phyloP scores from a whole-genome alignment of 2,329 filamentous ascomycete genomes.

The Curvularia lunata region DNA sequence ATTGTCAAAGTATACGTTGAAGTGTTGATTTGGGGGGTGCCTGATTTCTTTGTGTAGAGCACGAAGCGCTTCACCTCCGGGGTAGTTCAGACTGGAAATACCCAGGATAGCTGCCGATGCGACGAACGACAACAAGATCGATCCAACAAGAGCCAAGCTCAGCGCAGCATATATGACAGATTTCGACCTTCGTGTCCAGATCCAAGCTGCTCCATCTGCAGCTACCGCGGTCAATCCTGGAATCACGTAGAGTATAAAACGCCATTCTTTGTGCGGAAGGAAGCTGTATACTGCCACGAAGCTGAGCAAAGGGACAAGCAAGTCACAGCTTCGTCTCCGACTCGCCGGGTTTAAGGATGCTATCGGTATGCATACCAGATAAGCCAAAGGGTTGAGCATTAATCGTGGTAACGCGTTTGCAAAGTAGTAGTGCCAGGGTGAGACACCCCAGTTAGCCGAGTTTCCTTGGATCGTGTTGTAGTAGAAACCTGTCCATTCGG shows the following conservation, averaged over 20 bases:
- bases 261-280: conserved; percentile 94
- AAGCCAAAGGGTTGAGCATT: conserved; percentile 76
- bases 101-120: conserved; percentile 72
- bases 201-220: conserved; percentile 71
- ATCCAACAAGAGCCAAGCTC: conserved; percentile 63
- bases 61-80: conserved; percentile 79
- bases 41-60: conserved; percentile 46
- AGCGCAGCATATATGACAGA: conserved; percentile 62
- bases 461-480: conserved; percentile 89
- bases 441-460: conserved; percentile 85
- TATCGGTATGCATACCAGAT: conserved; percentile 58
- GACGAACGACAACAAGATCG: conserved; percentile 65
- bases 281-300: conserved; percentile 84
- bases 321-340: conserved; percentile 54
- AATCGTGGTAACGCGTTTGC: conserved; percentile 80
- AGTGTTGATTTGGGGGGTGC: conserved; percentile 21
- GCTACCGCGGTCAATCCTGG: conserved; percentile 81
- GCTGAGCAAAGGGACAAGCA: conserved; percentile 69
- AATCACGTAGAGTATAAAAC: conserved; percentile 89
- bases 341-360: conserved; percentile 58
- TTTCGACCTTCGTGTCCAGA: conserved; percentile 69
- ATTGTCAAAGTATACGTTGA: conserved; percentile 63
- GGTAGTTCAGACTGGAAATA: conserved; percentile 89
- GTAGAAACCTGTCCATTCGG: conserved; percentile 85
- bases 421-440: conserved; percentile 88